phyloP scores from a whole-genome alignment of 768 basidiomycete species.

The Mycena capillaripes region DNA sequence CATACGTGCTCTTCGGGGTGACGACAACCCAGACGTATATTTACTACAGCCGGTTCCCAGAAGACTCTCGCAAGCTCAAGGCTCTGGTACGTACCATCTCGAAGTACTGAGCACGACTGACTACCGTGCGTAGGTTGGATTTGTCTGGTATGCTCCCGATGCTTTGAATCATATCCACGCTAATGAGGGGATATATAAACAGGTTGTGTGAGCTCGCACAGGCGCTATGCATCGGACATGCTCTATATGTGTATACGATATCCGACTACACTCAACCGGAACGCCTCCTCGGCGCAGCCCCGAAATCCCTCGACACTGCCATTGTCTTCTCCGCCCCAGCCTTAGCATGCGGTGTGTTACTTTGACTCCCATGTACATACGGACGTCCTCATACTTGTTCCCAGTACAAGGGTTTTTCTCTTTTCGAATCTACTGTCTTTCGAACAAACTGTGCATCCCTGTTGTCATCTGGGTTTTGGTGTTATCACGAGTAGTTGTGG shows the following conservation, averaged over 20 bases:
- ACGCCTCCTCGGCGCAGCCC: too few relatives aligned
- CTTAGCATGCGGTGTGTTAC: background rate
- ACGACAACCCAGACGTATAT: too few relatives aligned
- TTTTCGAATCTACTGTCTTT: too few relatives aligned
- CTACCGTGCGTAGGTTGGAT: background rate
- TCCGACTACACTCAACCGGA: background rate
- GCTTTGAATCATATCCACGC: too few relatives aligned
- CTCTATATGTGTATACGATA: too few relatives aligned
- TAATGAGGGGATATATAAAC: background rate
- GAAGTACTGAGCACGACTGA: background rate
- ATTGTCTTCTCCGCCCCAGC: background rate
- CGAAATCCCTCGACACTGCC: background rate
- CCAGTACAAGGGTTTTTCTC: too few relatives aligned
- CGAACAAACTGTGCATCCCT: too few relatives aligned
- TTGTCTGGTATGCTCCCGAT: background rate
- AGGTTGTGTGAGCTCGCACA: background rate
- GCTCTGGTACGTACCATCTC: too few relatives aligned
- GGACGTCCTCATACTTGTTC: background rate
- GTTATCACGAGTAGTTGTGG: background rate
- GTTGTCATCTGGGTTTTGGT: background rate
- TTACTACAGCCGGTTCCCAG: too few relatives aligned
- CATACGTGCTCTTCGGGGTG: too few relatives aligned
- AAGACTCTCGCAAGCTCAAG: too few relatives aligned
- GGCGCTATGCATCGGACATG: background rate
- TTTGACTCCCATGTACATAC: too few relatives aligned